Evolutionary conservation across 75 land plant genomes (phyloP), one percentile per base, ranked within the genome.

Genomic region (Pinus taeda): DNA sequence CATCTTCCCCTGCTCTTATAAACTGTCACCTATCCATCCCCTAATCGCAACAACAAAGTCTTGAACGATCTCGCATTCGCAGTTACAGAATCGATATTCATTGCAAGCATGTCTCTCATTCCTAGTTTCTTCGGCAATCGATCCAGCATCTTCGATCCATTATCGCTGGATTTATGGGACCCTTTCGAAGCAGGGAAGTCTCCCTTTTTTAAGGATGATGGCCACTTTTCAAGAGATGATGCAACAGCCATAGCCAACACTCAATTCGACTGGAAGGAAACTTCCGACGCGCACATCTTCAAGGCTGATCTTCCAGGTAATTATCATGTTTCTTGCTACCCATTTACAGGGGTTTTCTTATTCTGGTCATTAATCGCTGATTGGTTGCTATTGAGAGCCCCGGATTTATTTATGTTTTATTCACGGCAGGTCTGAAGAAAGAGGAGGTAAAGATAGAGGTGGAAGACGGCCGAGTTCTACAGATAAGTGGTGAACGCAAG

Each of bases 381-480:
- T 83, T 21, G 81, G 79, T 63, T 79, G 81, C 0, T 33, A 78
- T 49, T 81, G 75, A 45, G 75, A 81, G 0, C 18, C 76, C 6
- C 17, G 64, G 75, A 15, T 21, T 62, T 21, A 1, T 33, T 33
- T 33, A 1, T 33, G 1, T 33, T 33, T 33, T 33, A 83, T 79
- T 83, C 74, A 83, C 69, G 60, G 81, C 84, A 74, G 66, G 80
- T 39, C 5, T 49, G 3, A 49, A 49, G 12, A 49, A 49, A 49
- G 55, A 49, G 12, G 55, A 49, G 55, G 1, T 49, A 1, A 49
- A 49, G 13, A 49, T 84, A 4, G 69, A 77, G 58, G 73, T 84
- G 76, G 86, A 84, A 71, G 84, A 78, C 12, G 86, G 77, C 15
- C 63, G 72, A 3, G 78, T 77, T 57, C 26, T 84, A 0, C 83